A percentile compares a stretch with the other conserved stretches of the same genome.
Evolutionary conservation across 2,329 filamentous ascomycete species (phyloP).

Genomic region (Colletotrichum tamarilloi): DNA sequence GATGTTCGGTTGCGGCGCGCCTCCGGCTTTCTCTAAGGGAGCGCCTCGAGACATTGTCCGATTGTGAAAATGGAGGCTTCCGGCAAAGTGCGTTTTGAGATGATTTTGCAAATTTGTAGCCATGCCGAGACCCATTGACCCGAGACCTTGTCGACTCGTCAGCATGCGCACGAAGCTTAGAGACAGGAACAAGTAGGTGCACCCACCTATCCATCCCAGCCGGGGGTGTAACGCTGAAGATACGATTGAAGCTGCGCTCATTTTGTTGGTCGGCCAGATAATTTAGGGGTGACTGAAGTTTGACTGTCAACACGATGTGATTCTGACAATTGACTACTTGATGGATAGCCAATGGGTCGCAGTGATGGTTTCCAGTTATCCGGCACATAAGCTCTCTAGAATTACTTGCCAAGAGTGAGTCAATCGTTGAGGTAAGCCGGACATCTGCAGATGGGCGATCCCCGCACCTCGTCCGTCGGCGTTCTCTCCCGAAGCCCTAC

Average conservation of each 20-base stretch:
- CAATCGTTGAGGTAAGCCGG: not conserved
- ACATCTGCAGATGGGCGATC: not conserved
- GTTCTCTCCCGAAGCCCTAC: constrained; percentile 3
- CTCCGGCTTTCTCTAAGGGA: constrained; percentile 43
- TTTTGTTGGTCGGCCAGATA: not conserved
- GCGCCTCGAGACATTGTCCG: constrained; percentile 58
- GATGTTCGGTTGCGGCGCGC: constrained; percentile 37
- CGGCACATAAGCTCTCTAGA: not conserved
- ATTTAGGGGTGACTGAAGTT: not conserved
- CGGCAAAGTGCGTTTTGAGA: constrained; percentile 38
- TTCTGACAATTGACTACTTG: not conserved
- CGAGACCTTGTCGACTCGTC: constrained; percentile 48
- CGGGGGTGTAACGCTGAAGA: constrained; percentile 6
- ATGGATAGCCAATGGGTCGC: not conserved
- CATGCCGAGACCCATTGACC: constrained; percentile 64
- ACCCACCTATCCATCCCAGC: constrained; percentile 26
- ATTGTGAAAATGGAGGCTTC: constrained; percentile 54
- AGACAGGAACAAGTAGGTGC: no score
- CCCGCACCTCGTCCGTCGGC: not conserved
- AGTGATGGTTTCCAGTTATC: not conserved
- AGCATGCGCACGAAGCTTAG: no score
- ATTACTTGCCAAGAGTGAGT: not conserved
- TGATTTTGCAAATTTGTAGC: constrained; percentile 60
- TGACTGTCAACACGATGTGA: not conserved
- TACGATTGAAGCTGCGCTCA: not conserved